Base-by-base conservation (phyloP, 2,329 filamentous ascomycete genomes). In the Thielaviopsis euricoi region DNA sequence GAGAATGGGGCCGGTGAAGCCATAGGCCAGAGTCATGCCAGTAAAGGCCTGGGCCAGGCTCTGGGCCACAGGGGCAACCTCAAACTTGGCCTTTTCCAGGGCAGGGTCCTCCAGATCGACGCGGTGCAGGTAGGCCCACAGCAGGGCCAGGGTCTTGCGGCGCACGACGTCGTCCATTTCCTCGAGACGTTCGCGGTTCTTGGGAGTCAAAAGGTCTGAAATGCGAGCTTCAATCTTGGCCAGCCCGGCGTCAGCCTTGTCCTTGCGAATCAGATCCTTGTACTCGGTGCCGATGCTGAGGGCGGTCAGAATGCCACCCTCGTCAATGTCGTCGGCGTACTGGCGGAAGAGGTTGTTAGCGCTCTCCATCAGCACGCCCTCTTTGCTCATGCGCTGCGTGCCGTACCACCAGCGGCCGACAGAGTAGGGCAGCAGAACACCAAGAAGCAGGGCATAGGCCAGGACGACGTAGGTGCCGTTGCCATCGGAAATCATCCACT, bases 371-470 rank as follows among this genome's bases (percentile, higher is more conserved):
- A 95, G 77, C 25, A 97, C 86, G 64, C 88, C 89, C 71, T 98
- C 94, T 73, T 91, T 94, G 43, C 93, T 97, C 71, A 87, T 82
- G 65, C 85, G 82, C 71, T 95, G 91, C 37, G 89, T 94, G 61
- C 94, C 93, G 68, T 98, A 98, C 93, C 93, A 98, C 93, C 93
- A 98, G 60, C 86, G 89, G 53, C 93, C 93, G 58, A 98, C 91
- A 53, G 93, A 76, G 69, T 94, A 98, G 2, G 93, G 93, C 56
- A 98, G 76, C 61, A 96, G 74, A 61, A 97, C 87, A 58, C 91
- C 93, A 55, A 98, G 82, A 46, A 97, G 78, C 37, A 85, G 71
- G 43, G 89, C 90, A 70, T 98, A 98, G 62, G 96, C 79, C 59
- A 96, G 76, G 61, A 98, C 76, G 57, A 98, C 86, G 67, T 94